Base-by-base conservation (phyloP, 768 basidiomycete species). In the Myochromella boudieri region DNA sequence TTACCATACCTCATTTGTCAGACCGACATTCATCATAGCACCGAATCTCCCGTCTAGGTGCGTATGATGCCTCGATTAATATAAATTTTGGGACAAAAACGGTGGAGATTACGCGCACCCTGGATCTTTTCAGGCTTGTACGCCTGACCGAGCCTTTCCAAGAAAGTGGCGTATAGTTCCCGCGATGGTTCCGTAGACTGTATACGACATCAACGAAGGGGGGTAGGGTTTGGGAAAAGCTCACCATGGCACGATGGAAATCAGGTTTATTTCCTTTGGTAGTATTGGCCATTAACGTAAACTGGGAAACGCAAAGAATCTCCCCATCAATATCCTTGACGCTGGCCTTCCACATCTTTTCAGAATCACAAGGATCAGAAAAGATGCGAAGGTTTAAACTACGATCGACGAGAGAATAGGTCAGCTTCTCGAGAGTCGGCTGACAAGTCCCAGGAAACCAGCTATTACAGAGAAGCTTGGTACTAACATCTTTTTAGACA, bases 281-380 rank as follows among this genome's bases (percentile, higher is more conserved):
- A 14, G 91, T 92, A 49, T 87, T 86, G 18, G 93, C 89, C 60
- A 95, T 66, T 21, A 99, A 75, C 1, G 95, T 94, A 64, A 97
- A 95, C 57, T 98, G 95, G 1, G 94, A 94, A 12, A 95, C 92
- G 57, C 95, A 97, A 3, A 98, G 79, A 10, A 99, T 78, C 42
- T 95, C 93, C 34, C 93, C 95, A 18, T 81, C 79, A 18, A 97
- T 80, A 53, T 97, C 95, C 66, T 84, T 88, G 38, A 98, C 87
- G 60, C 72, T 91, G 17, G 76, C 68, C 67, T 90, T 95, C 95
- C 95, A 98, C 79, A 87, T 85, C 46, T 77, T 73, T 4, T 74
- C 76, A 1, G 74, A 62, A 59, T 72, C 74, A 12, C 57, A 59
- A 7, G 71, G 70, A 59, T 86, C 81, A 37, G 81, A 74, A 60